These are phyloP conservation scores for Sistotremastrum niveocremeum DNA, from an alignment of 768 basidiomycete species.

Conservation along the genomic window DNA sequence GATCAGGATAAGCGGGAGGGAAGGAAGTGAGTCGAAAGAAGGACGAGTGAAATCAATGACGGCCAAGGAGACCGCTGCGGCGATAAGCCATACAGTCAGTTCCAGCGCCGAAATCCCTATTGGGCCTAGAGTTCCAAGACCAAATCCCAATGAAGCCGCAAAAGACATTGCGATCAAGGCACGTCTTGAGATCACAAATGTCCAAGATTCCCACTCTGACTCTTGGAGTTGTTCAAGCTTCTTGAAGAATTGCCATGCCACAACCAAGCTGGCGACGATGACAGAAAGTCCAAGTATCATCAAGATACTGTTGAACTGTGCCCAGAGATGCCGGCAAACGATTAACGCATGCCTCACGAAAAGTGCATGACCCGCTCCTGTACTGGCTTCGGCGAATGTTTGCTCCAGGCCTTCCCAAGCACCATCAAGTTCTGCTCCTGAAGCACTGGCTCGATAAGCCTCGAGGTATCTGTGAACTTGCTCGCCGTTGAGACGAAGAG, in stretches of 20 bases:
- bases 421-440: slow-evolving; percentile 60
- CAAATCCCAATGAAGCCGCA: not conserved
- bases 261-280: slow-evolving; percentile 40
- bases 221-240: slow-evolving; percentile 27
- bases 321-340: slow-evolving; percentile 81
- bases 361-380: not conserved
- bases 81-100: slow-evolving; percentile 11
- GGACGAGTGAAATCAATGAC: slow-evolving; percentile 11
- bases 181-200: slow-evolving; percentile 21
- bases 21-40: slow-evolving; percentile 5
- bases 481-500: slow-evolving; percentile 53
- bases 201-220: slow-evolving; percentile 30
- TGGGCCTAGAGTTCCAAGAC: not conserved
- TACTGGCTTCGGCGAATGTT: slow-evolving; percentile 25
- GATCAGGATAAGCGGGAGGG: slow-evolving; percentile 34
- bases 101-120: no score
- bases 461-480: slow-evolving; percentile 71
- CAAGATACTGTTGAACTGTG: slow-evolving; percentile 73
- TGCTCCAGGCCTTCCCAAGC: slow-evolving; percentile 41
- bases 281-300: slow-evolving; percentile 63
- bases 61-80: slow-evolving; percentile 20
- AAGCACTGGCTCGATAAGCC: slow-evolving; percentile 56
- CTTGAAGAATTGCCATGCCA: slow-evolving; percentile 41
- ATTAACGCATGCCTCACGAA: slow-evolving; percentile 33
- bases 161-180: not conserved